Percentiles rank a stretch among this genome's conserved stretches.
phyloP scores from a whole-genome alignment of 179 eudicot species.

The Gypsophila paniculata region DNA sequence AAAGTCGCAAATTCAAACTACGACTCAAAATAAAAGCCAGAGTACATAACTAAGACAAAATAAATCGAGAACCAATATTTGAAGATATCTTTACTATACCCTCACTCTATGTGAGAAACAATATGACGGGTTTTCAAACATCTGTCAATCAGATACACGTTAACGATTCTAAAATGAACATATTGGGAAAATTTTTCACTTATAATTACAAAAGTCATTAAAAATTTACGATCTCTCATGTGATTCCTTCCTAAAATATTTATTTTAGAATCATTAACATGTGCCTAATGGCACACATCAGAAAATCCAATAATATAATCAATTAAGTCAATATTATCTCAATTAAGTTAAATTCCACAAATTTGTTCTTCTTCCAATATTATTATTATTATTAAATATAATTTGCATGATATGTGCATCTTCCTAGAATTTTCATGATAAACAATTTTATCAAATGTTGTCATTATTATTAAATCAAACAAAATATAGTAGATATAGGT shows the following conservation, averaged over 20 bases:
- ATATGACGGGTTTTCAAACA: neutral
- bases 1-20: neutral
- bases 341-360: neutral
- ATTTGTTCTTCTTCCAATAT: neutral
- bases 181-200: no score
- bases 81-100: neutral
- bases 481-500: neutral
- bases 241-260: no score
- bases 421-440: conserved; percentile 20
- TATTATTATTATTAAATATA: neutral
- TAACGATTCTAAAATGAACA: neutral
- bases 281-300: no score
- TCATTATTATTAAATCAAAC: neutral
- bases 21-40: neutral
- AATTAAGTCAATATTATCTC: no score
- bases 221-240: no score
- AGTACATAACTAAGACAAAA: neutral
- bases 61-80: neutral
- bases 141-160: no score
- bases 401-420: conserved; percentile 1
- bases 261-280: no score
- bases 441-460: neutral
- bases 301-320: no score
- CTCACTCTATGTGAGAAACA: neutral
- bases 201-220: no score